Evolutionary conservation across 306 rosid genomes (phyloP).

Genomic region (Quercus cerris): DNA sequence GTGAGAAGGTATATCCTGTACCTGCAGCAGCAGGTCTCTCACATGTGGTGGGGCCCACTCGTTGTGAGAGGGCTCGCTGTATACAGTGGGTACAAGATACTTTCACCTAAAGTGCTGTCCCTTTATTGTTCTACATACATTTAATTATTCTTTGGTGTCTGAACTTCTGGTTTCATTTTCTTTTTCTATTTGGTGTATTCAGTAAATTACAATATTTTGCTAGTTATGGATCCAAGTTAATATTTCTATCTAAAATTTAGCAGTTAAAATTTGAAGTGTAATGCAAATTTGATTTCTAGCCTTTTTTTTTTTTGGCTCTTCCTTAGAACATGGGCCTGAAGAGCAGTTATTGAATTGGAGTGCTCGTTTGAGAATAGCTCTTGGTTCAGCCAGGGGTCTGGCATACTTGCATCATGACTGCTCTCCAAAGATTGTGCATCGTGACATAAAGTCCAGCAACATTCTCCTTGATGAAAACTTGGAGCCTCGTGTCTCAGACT

Average conservation of each 20-base stretch:
- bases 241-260: background rate
- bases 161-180: background rate
- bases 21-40: no score
- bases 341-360: conserved; percentile 59
- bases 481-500: conserved; percentile 88
- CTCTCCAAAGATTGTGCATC: conserved; percentile 79
- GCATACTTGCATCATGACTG: conserved; percentile 94
- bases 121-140: background rate
- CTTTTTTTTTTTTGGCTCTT: background rate
- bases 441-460: conserved; percentile 95
- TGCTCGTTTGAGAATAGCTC: conserved; percentile 76
- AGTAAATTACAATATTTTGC: background rate
- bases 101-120: background rate
- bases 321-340: conserved; percentile 37
- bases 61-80: no score
- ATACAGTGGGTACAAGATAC: no score
- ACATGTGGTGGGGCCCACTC: no score
- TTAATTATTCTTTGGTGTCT: background rate
- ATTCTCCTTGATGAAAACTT: conserved; percentile 82
- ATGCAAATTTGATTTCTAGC: background rate
- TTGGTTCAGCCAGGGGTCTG: conserved; percentile 96
- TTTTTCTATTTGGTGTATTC: background rate
- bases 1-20: no score
- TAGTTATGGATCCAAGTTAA: background rate
- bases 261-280: background rate